Base-by-base conservation (phyloP, 139 green algal genomes). In the Volvox africanus region DNA sequence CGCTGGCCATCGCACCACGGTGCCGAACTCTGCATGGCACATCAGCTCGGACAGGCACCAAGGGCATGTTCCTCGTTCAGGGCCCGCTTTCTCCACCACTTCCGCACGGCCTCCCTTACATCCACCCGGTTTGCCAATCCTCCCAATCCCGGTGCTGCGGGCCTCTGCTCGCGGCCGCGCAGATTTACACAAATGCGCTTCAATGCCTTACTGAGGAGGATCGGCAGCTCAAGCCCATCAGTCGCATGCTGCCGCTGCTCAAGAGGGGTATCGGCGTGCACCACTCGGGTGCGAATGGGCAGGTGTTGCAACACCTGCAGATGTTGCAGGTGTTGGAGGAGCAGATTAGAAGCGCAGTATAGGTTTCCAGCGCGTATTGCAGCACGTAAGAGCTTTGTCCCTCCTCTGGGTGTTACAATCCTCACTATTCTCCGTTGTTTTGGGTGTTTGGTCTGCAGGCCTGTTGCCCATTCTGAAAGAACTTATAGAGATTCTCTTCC, bases 401-500 rank as follows among this genome's bases (percentile, higher is more conserved):
- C 44, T 55, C 44, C 44, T 55, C 44, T 9, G 44, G 44, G 5
- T 55, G 5, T 55, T 55, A 14, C 44, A 9, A 9, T 55, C 44
- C 9, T 55, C 44, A 55, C 44, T 55, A 14, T 55, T 14, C 9
- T 55, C 44, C 9, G 44, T 55, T 55, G 9, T 55, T 55, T 55
- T 55, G 44, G 44, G 44, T 55, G 5, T 55, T 55, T 9, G 44
- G 44, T 55, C 65, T 73, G 21, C 90, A 86, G 96, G 98, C 0
- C 93, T 99, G 92, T 94, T 99, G 90, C 98, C 98, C 32, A 97
- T 99, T 16, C 78, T 99, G 1, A 99, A 99, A 88, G 98, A 99
- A 94, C 78, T 99, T 14, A 95, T 99, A 50, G 98, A 99, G 94
- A 96, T 99, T 13, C 92, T 99, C 75, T 99, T 99, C 90, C 98